phyloP scores from a whole-genome alignment of 805 yeast species.

The Yarrowia osloensis region DNA sequence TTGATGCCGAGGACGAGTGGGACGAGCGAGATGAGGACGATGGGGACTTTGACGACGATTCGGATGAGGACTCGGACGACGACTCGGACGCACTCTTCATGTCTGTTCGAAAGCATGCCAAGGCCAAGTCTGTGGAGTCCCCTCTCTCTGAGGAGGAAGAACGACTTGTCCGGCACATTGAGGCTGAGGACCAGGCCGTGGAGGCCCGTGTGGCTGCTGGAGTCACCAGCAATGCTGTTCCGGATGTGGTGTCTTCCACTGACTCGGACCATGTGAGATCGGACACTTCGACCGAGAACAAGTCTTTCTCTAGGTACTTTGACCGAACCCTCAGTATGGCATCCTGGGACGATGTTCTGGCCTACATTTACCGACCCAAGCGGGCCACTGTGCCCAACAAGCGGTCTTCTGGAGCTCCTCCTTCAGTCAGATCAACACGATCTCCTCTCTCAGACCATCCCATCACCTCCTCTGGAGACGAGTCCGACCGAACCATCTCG shows the following conservation, averaged over 20 bases:
- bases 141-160: constrained; percentile 20
- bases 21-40: constrained; percentile 13
- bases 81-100: constrained; percentile 15
- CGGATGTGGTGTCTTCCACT: neutral
- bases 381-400: neutral
- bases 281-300: constrained; percentile 18
- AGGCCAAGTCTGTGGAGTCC: neutral
- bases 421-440: neutral
- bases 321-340: constrained; percentile 21
- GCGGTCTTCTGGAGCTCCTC: constrained; percentile 20
- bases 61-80: constrained; percentile 5
- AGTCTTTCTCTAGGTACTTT: constrained; percentile 19
- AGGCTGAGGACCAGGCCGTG: constrained; percentile 17
- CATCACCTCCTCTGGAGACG: constrained; percentile 28
- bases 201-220: constrained; percentile 6
- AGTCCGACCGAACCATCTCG: constrained; percentile 19
- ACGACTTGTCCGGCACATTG: constrained; percentile 13
- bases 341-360: constrained; percentile 28
- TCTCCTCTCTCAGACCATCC: constrained; percentile 18
- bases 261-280: constrained; percentile 20
- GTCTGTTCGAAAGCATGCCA: neutral
- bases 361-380: constrained; percentile 23
- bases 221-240: neutral
- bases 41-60: constrained; percentile 1
- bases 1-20: constrained; percentile 30